Percentiles rank a stretch among this genome's conserved stretches.
Evolutionary conservation across 768 basidiomycete species (phyloP).

Genomic region (Phlegmacium glaucopus): DNA sequence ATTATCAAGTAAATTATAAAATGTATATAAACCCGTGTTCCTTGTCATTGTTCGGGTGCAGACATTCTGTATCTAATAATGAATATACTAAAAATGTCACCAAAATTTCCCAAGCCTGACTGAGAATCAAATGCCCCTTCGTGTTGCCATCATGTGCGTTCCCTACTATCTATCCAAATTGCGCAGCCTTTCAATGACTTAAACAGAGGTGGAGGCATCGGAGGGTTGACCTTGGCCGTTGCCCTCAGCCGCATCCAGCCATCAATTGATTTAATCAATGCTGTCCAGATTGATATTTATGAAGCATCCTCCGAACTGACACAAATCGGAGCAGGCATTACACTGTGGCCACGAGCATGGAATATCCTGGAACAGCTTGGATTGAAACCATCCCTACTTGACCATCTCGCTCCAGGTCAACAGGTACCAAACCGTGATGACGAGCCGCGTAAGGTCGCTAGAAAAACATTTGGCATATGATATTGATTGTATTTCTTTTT

Average conservation of each 20-base stretch:
- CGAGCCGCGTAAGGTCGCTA: constrained; percentile 7
- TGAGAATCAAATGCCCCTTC: constrained; percentile 11
- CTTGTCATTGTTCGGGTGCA: no score
- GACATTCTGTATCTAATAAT: no score
- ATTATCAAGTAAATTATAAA: no score
- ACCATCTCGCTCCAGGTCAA: constrained; percentile 13
- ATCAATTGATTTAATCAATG: constrained; percentile 20
- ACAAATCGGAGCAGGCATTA: constrained; percentile 38
- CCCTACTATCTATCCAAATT: not conserved
- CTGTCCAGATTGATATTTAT: constrained; percentile 32
- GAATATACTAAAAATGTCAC: no score
- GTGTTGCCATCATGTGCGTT: constrained; percentile 15
- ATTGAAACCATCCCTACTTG: constrained; percentile 11
- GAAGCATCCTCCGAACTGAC: constrained; percentile 34
- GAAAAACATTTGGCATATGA: not conserved
- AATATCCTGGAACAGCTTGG: constrained; percentile 21
- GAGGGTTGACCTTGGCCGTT: constrained; percentile 24
- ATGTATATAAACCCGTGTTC: no score
- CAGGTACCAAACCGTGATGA: constrained; percentile 15
- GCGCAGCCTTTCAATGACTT: not conserved
- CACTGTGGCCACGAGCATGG: constrained; percentile 28
- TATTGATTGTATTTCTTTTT: not conserved
- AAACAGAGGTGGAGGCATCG: constrained; percentile 28
- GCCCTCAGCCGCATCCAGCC: constrained; percentile 14
- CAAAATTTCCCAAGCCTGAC: no score